Conservation (phyloP, 2,329 filamentous ascomycete genomes). For the Tolypocladium sp. region DNA sequence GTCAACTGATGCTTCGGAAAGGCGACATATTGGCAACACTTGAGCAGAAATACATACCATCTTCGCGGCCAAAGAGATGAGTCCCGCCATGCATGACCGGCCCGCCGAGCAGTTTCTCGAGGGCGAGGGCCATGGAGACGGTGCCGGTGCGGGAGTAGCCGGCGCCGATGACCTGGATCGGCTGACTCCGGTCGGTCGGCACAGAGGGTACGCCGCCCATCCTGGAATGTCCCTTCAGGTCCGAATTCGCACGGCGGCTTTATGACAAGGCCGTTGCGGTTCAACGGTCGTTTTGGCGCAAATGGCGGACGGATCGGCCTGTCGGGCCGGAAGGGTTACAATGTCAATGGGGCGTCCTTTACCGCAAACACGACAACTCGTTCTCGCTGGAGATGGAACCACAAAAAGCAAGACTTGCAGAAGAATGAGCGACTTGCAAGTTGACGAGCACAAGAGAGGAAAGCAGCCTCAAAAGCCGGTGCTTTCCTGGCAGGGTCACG, state of each 20-base stretch:
- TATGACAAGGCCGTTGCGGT: background rate
- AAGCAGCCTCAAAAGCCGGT: background rate
- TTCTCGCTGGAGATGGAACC: background rate
- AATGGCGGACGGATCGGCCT: background rate
- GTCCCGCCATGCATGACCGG: slow-evolving; percentile 41
- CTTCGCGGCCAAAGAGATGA: slow-evolving; percentile 22
- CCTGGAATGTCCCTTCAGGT: background rate
- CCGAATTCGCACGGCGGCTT: background rate
- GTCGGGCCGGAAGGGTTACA: background rate
- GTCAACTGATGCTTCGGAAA: background rate
- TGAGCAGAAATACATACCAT: slow-evolving; percentile 12
- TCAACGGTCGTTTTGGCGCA: background rate
- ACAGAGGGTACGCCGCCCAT: slow-evolving; percentile 21
- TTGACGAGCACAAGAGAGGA: background rate
- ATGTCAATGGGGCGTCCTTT: background rate
- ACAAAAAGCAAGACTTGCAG: background rate
- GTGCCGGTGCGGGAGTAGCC: slow-evolving; percentile 26
- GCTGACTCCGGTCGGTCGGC: slow-evolving; percentile 18
- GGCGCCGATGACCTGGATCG: slow-evolving; percentile 31
- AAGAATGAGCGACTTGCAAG: background rate
- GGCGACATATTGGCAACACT: background rate
- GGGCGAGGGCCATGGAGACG: slow-evolving; percentile 36
- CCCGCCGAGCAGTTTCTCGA: slow-evolving; percentile 35
- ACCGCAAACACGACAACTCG: background rate
- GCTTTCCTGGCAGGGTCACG: no score